Evolutionary conservation across 1,139 yeast species (phyloP), one percentile per base, ranked within the genome.

Genomic region (Ashbya aceris): DNA sequence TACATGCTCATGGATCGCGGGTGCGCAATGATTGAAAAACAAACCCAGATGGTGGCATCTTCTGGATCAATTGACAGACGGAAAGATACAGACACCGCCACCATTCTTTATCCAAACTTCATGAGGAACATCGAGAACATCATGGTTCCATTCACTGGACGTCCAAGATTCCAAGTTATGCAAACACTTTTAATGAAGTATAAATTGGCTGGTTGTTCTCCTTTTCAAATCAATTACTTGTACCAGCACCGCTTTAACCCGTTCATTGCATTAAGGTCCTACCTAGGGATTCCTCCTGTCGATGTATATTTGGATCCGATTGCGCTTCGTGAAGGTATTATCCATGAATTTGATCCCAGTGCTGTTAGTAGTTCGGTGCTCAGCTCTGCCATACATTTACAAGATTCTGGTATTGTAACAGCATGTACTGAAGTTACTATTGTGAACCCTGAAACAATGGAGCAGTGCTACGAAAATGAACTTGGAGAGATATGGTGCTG

Each of bases 401-500:
- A 87, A 55, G 98, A 93, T 58, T 84, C 95, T 0, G 99, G 99
- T 7, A 83, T 89, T 74, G 96, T 89, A 0, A 95, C 96, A 0
- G 91, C 87, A 11, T 85, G 95, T 57, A 85, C 97, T 0, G 95
- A 87, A 58, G 77, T 93, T 34, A 93, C 95, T 1, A 84, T 91
- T 48, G 97, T 91, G 4, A 93, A 93, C 52, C 98, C 98, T 0
- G 96, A 89, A 59, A 91, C 96, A 0, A 65, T 76, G 39, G 66
- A 68, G 41, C 66, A 87, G 12, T 91, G 98, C 61, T 77, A 75
- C 47, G 82, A 80, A 45, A 97, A 97, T n/a, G 98, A 93, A 60
- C 81, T 79, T 60, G 99, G 99, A 32, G 98, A 91, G 64, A 87
- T 91, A 37, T 91, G 98, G 98, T 93, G 91, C 2, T 76, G 83